Evolutionary conservation across 1,284 basidiomycete species (phyloP).

Genomic region (Ustilago nuda): DNA sequence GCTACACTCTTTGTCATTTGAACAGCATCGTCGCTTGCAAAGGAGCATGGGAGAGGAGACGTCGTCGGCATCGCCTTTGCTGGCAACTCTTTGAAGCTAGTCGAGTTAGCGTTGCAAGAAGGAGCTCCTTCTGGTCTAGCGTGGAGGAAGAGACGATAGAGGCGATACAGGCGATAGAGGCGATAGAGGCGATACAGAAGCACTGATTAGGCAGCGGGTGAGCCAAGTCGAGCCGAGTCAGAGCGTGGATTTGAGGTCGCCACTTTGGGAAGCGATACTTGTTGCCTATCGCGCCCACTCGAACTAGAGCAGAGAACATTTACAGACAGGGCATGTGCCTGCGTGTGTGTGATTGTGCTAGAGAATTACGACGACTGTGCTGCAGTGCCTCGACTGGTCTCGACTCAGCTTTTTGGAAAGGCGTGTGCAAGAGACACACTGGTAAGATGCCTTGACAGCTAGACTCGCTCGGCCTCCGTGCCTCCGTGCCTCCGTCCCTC

Average conservation of each 20-base stretch:
- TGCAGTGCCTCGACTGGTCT: background rate
- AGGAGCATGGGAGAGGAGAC: background rate
- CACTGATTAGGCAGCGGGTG: background rate
- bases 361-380: background rate
- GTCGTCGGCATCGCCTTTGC: no score
- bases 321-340: background rate
- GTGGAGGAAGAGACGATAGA: background rate
- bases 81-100: no score
- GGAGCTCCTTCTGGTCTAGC: no score
- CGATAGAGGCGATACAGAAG: background rate
- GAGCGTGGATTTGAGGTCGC: background rate
- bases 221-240: conserved; percentile 5
- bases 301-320: background rate
- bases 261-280: background rate
- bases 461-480: no score
- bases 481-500: background rate
- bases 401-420: conserved; percentile 11
- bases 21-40: background rate
- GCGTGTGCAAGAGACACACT: background rate
- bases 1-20: background rate
- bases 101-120: no score
- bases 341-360: background rate
- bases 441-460: background rate
- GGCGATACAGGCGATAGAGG: background rate
- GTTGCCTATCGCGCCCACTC: background rate